Percentiles rank a stretch among this genome's conserved stretches.
phyloP scores from a whole-genome alignment of 768 basidiomycete species.

The Zangia roseola region DNA sequence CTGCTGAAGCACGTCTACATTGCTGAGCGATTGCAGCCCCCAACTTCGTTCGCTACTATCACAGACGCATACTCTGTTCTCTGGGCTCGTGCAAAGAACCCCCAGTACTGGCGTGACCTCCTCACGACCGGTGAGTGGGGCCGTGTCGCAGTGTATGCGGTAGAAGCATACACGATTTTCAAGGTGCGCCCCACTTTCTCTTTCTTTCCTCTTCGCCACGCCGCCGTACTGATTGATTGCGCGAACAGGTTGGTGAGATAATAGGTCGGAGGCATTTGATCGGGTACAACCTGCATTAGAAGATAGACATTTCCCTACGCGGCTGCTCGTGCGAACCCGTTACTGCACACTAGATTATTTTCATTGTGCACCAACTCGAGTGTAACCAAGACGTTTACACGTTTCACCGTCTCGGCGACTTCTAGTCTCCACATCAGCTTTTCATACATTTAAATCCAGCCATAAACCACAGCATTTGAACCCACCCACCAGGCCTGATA shows the following conservation, averaged over 20 bases:
- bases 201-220: background rate
- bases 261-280: constrained; percentile 76
- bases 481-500: no score
- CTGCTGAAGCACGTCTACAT: constrained; percentile 73
- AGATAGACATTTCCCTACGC: background rate
- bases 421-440: no score
- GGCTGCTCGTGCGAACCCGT: background rate
- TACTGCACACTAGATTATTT: constrained; percentile 11
- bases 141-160: constrained; percentile 67
- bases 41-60: constrained; percentile 53
- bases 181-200: constrained; percentile 48
- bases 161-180: constrained; percentile 90
- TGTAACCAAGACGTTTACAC: constrained; percentile 4
- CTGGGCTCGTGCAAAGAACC: constrained; percentile 58
- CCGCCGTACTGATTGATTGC: constrained; percentile 1
- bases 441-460: no score
- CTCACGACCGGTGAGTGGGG: constrained; percentile 63
- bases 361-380: constrained; percentile 2
- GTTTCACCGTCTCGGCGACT: background rate
- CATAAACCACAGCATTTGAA: no score
- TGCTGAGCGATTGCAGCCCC: constrained; percentile 62
- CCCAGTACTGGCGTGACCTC: constrained; percentile 60
- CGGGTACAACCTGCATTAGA: constrained; percentile 70
- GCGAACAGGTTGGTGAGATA: constrained; percentile 78
- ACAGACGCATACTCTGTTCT: constrained; percentile 61